These are phyloP conservation scores for Pelargonium cotyledonis DNA, from an alignment of 441 rosid genomes.

Conservation along the genomic window DNA sequence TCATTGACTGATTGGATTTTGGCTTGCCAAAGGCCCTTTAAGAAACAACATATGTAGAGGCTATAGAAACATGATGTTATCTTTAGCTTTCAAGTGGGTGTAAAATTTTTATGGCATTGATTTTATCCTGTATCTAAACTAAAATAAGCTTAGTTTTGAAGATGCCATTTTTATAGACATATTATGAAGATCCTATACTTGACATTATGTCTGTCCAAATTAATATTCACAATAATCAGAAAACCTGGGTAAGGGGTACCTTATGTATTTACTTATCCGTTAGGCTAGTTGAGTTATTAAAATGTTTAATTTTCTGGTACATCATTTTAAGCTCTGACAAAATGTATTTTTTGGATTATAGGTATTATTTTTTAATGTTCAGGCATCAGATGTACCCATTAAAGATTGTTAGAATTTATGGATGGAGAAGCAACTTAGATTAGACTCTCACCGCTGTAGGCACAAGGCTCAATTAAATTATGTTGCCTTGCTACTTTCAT, in stretches of 20 bases:
- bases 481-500: background rate
- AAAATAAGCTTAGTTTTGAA: background rate
- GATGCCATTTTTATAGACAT: background rate
- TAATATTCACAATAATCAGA: no score
- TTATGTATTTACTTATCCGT: no score
- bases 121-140: background rate
- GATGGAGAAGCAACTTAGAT: background rate
- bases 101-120: background rate
- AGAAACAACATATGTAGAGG: background rate
- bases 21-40: background rate
- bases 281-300: no score
- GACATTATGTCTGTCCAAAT: no score
- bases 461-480: background rate
- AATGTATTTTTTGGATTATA: background rate
- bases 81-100: background rate
- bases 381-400: background rate
- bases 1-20: background rate
- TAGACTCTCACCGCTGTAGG: background rate
- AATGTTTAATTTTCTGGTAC: no score
- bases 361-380: background rate
- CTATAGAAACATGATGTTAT: no score
- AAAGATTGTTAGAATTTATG: background rate
- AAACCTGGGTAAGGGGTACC: no score
- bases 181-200: no score
- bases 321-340: background rate